Evolutionary conservation across 768 basidiomycete species (phyloP), one percentile per base, ranked within the genome.

Genomic region (Mycena vulgaris): DNA sequence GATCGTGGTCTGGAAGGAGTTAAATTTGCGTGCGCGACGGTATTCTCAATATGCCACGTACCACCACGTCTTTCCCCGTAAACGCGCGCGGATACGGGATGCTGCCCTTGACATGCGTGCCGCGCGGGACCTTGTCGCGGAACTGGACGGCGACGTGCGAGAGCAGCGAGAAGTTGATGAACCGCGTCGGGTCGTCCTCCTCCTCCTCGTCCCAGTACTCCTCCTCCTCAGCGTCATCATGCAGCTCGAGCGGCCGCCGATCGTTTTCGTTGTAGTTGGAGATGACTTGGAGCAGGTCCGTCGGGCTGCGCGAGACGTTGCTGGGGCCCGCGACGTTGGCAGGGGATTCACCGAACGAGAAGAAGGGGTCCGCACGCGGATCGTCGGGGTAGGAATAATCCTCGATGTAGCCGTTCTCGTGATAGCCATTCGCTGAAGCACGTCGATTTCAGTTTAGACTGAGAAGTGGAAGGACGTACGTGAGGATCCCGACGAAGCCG

Each of bases 1-100:
- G 40, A 96, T 95, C 0, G 94, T 94, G 2, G 93, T 95, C 96
- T 96, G 75, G 19, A 71, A 66, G 51, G 57, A 8, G 42, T 21
- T 27, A 64, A n/a, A 40, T 39, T 55, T 21, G 40, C 28, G 37
- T 39, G 37, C 47, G 62, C 60, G 49, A 17, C n/a, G 7, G 64
- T 6, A 47, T 2, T 39, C n/a, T n/a, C 23, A 49, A 37, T 30
- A 23, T 9, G 5, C 31, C 57, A 86, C 95, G 76, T 82, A 96
- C 94, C 72, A 99, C 95, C 39, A 97, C 90, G 75, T 98, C 96
- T 76, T 94, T 95, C 8, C 97, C 97, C 3, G 97, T 98, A 74
- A 99, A 98, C 25, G 95, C 93, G 5, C 90, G 85, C 6, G 92
- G 93, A 78, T 97, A 97, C 3, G 94, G 93, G 47, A 98, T 94